A percentile compares a stretch with the other conserved stretches of the same genome.
Conservation (phyloP, 1,284 basidiomycete genomes). For the Ganoderma lucidum region DNA sequence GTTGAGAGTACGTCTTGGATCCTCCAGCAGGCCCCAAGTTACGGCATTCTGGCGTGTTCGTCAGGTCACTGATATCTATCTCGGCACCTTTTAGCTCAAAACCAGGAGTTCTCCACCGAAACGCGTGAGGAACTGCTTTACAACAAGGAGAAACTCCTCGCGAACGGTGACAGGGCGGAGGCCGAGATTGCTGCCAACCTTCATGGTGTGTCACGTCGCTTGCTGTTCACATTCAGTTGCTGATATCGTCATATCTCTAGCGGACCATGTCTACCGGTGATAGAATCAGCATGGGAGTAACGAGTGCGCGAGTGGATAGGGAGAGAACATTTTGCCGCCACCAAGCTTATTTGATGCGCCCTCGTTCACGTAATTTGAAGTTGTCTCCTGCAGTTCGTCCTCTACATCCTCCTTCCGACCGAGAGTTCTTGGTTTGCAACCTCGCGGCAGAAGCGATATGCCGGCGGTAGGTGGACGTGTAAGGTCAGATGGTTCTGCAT, state of each 20-base stretch:
- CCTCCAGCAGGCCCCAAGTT: constrained; percentile 18
- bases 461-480: constrained; percentile 24
- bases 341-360: constrained; percentile 32
- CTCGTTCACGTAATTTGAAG: constrained; percentile 31
- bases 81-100: constrained; percentile 67
- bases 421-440: constrained; percentile 24
- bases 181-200: constrained; percentile 97
- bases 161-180: constrained; percentile 96
- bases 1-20: constrained; percentile 86
- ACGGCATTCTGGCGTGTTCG: constrained; percentile 14
- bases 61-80: constrained; percentile 10
- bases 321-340: constrained; percentile 34
- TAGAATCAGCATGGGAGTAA: constrained; percentile 25
- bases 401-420: constrained; percentile 16
- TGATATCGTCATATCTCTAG: constrained; percentile 42
- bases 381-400: constrained; percentile 19
- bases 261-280: constrained; percentile 73
- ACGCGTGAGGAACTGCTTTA: constrained; percentile 98
- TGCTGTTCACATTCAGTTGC: constrained; percentile 27
- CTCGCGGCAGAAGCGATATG: constrained; percentile 29
- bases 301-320: constrained; percentile 21
- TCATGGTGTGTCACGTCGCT: constrained; percentile 61
- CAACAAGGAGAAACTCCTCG: constrained; percentile 97
- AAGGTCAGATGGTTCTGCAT: constrained; percentile 22
- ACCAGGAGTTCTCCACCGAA: constrained; percentile 96